Base-by-base conservation (phyloP, 352 stramenopile genomes). In the Thalassiosira hispida region DNA sequence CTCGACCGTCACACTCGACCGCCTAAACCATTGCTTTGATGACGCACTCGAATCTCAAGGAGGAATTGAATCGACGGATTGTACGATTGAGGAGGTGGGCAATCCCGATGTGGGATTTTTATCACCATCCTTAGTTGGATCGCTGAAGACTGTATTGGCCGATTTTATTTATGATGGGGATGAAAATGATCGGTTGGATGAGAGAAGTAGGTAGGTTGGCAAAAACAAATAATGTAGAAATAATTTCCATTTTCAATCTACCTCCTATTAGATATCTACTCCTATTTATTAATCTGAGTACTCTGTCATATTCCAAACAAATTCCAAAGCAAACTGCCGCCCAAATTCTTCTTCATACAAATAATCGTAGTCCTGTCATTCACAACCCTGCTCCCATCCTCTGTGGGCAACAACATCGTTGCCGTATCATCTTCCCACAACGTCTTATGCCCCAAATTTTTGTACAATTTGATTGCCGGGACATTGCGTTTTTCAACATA, bases 401-500 rank as follows among this genome's bases (percentile, higher is more conserved):
- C 4, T 51, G 65, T 83, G 18, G 87, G 87, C 23, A 93, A 55
- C 16, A 93, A 67, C 33, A 85, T 93, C 62, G 74, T 85, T 9
- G 87, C 84, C 33, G 67, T 71, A 20, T 77, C 56, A 79, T 93
- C 87, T 25, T 84, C 67, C 88, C 86, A 92, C n/a, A 90, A 22
- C 33, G 52, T 73, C 66, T 69, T 63, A 55, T 93, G 92, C 1
- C 88, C 88, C 42, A 92, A 57, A 55, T 92, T 93, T 73, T 86
- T 61, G 61, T 93, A 93, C 12, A 93, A 71, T 73, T 83, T 83
- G 1, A 91, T 68, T 20, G 86, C 88, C 12, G 70, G 62, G 16
- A 44, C 62, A 78, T 93, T 93, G 18, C 84, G 62, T 52, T 89
- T 70, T 74, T 93, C 88, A 0, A 93, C 88, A 56, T 90, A 91